Evolutionary conservation across 768 basidiomycete genomes (phyloP), one percentile per base, ranked within the genome.

Genomic region (Hirschioporus abietinus): DNA sequence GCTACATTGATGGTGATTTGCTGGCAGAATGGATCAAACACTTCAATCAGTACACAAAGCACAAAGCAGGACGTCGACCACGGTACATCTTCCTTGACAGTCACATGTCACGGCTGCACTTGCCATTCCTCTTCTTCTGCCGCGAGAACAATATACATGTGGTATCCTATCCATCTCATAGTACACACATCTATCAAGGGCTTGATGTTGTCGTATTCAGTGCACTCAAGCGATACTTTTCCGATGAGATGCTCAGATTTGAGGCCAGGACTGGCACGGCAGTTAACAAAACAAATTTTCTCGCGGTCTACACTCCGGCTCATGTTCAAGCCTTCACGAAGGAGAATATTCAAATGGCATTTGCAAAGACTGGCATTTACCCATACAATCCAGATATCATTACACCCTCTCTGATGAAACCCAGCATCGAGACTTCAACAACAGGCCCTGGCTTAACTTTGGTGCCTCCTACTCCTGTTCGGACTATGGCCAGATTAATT

Each of bases 81-180:
- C 67, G 72, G 0, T 66, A 82, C 0, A 79, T 85, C 10, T 68
- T 80, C 12, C 74, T 85, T 12, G 80, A 85, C 74, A 80, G 84
- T 0, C 83, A 85, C 65, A 77, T 73, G 63, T 83, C 79, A 0
- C 83, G 84, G 65, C 79, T 76, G 66, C 78, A 76, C 3, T 61
- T 65, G 4, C 72, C 65, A 7, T 80, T 84, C 66, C 77, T 85
- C 20, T 65, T 74, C 12, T 79, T 79, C 72, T 79, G 80, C 0
- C 64, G 69, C 1, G 62, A 70, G 0, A 64, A 82, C 67, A 71
- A 75, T 1, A 83, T 84, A n/a, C 66, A 74, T 24, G 70, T 84
- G 5, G 67, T 84, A 0, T 81, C 78, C 67, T 84, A 83, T 72
- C 83, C 80, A 18, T 70, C 82, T 23, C 82, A 85, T 67, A 65